Percentiles rank a stretch among this genome's conserved stretches.
Evolutionary conservation across 768 basidiomycete genomes (phyloP).

Genomic region (Russula ochroleuca): DNA sequence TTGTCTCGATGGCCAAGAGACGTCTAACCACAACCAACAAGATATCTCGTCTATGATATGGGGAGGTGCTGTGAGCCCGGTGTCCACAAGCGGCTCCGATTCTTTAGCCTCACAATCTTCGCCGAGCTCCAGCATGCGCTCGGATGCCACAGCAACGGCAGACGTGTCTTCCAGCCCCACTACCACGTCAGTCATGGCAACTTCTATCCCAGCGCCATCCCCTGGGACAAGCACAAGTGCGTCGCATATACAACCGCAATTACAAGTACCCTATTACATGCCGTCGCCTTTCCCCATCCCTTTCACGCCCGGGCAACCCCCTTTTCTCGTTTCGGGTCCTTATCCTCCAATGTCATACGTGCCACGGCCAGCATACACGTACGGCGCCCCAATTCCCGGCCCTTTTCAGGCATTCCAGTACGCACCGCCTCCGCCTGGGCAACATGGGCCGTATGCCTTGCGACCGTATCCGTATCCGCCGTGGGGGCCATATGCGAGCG

Average conservation of each 20-base stretch:
- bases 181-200: background rate
- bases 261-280: constrained; percentile 38
- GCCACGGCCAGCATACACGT: constrained; percentile 22
- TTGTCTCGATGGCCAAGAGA: background rate
- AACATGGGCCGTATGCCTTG: constrained; percentile 14
- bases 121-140: constrained; percentile 4
- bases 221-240: constrained; percentile 25
- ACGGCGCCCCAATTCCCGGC: constrained; percentile 2
- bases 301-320: constrained; percentile 28
- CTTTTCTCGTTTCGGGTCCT: constrained; percentile 27
- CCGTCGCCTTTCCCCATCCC: constrained; percentile 37
- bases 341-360: constrained; percentile 32
- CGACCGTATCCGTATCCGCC: constrained; percentile 29
- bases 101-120: constrained; percentile 11
- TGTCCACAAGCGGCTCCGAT: constrained; percentile 10
- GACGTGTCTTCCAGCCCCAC: constrained; percentile 12
- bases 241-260: constrained; percentile 28
- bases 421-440: constrained; percentile 16
- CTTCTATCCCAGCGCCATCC: constrained; percentile 1
- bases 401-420: constrained; percentile 16
- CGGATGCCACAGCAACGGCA: background rate
- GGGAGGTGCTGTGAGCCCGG: constrained; percentile 12
- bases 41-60: constrained; percentile 9
- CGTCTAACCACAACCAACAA: background rate
- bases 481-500: constrained; percentile 16